Percentiles rank a stretch among this genome's conserved stretches.
These are phyloP conservation scores for Serpula lacrymans DNA, from an alignment of 768 basidiomycete genomes.

Conservation along the genomic window DNA sequence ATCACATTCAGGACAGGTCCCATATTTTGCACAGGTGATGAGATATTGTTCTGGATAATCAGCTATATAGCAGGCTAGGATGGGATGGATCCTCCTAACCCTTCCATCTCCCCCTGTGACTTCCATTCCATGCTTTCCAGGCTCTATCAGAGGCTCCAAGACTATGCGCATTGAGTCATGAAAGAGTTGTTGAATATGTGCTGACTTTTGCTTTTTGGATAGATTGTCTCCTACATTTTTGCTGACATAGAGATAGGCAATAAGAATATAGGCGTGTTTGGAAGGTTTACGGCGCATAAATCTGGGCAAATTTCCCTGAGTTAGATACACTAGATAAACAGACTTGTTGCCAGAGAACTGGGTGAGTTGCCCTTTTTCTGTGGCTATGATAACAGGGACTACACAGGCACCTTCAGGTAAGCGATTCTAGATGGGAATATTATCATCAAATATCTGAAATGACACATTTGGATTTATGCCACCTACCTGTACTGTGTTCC, in stretches of 20 bases:
- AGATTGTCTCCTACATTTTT: conserved; percentile 28
- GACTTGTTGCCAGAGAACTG: conserved; percentile 24
- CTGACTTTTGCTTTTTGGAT: conserved; percentile 5
- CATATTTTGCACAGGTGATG: conserved; percentile 21
- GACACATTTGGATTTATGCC: background rate
- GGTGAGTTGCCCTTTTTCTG: conserved; percentile 44
- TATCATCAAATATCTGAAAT: background rate
- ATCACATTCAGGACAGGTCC: conserved; percentile 21
- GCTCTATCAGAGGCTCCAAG: conserved; percentile 26
- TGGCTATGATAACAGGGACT: conserved; percentile 20
- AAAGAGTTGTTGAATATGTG: background rate
- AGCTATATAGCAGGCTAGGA: conserved; percentile 36
- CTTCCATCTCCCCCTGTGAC: conserved; percentile 36
- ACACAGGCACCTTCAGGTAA: conserved; percentile 10
- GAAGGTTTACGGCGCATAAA: conserved; percentile 24
- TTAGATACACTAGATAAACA: conserved; percentile 12
- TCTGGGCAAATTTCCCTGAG: conserved; percentile 1
- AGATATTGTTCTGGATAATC: conserved; percentile 46
- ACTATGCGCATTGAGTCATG: conserved; percentile 12
- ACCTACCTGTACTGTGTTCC: conserved; percentile 15
- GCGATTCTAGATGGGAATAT: background rate
- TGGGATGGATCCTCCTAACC: conserved; percentile 27
- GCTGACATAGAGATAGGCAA: conserved; percentile 20
- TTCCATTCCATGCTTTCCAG: conserved; percentile 26
- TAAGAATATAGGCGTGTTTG: conserved; percentile 4